These are phyloP conservation scores for Saccharomycopsis synnaedendra DNA, from an alignment of 805 yeast genomes.

Conservation along the genomic window DNA sequence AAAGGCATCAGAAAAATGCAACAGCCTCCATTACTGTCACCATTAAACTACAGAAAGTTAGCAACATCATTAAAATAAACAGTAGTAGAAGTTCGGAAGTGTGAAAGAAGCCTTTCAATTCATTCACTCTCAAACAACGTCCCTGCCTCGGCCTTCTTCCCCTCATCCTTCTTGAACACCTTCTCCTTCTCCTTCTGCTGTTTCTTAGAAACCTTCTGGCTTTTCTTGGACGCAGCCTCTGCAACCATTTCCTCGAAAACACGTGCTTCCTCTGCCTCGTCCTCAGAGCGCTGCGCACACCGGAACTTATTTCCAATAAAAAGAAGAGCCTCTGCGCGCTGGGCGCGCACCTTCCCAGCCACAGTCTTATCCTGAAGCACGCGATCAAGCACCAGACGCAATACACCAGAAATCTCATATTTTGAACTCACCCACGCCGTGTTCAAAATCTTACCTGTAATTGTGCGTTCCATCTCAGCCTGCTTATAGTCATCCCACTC, in stretches of 20 bases:
- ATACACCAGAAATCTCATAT: conserved; percentile 70
- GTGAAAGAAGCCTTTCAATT: not conserved
- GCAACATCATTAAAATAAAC: no score
- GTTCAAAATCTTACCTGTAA: conserved; percentile 83
- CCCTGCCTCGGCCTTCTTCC: conserved; percentile 12
- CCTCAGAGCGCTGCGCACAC: conserved; percentile 59
- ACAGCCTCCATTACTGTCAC: no score
- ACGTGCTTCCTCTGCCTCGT: conserved; percentile 86
- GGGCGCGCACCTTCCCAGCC: conserved; percentile 47
- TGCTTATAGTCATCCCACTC: conserved; percentile 42
- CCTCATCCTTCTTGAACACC: conserved; percentile 11
- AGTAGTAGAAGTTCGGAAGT: no score
- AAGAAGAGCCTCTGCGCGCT: conserved; percentile 70
- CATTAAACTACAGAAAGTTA: no score
- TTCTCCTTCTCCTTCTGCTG: conserved; percentile 9
- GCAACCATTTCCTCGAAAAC: conserved; percentile 89
- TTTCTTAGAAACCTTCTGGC: conserved; percentile 24
- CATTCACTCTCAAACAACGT: conserved; percentile 9
- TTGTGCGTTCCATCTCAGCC: conserved; percentile 68
- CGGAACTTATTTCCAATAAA: conserved; percentile 63
- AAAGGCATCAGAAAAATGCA: no score
- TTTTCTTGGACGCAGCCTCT: conserved; percentile 58
- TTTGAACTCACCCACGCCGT: conserved; percentile 95
- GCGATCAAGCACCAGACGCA: conserved; percentile 72
- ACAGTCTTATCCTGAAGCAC: conserved; percentile 61